Base-by-base conservation (phyloP, 2,329 filamentous ascomycete genomes). In the Trichophyton verrucosum region DNA sequence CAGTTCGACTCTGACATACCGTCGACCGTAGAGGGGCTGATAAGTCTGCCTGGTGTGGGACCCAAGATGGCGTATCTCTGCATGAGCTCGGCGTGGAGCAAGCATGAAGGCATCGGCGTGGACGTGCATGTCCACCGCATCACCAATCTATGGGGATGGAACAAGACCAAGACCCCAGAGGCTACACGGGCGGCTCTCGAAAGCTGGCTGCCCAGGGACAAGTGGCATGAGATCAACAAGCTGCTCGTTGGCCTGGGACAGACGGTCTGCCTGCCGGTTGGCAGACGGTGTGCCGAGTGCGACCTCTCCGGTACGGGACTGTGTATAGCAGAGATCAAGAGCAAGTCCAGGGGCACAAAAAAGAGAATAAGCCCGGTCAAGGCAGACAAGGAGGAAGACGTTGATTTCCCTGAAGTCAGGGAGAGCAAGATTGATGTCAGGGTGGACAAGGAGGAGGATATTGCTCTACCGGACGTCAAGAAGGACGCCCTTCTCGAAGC, bases 61-160 rank as follows among this genome's bases (percentile, higher is more conserved):
- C 91, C 91, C 33, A 96, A 96, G 76, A 96, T 96, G 91, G 91
- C 87, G 11, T 91, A 94, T 72, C 81, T 96, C 22, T 92, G 88
- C 71, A 83, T 96, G 77, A 87, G 86, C 55, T 87, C 87, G 0
- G 89, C 86, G 69, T 81, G 86, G 86, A 84, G 83, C 1, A 77
- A 80, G 51, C 80, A 83, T 57, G 80, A 86, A 66, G 91, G 91
- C 6, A 95, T 96, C 65, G 91, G 91, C 27, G 91, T 96, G 57
- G 91, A 96, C 72, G 91, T 96, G 3, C 91, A 96, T 74, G 91
- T 96, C 2, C 91, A 96, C 75, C 87, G 91, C 60, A 95, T 96
- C 74, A 92, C 90, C 58, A 96, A 96, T 75, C 78, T 95, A 30
- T 96, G 91, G 91, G 88, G 89, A 2, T 96, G 91, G 91, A 84